Evolutionary conservation across 2,329 filamentous ascomycete genomes (phyloP), one percentile per base, ranked within the genome.

Genomic region (Lasiodiplodia sp.): DNA sequence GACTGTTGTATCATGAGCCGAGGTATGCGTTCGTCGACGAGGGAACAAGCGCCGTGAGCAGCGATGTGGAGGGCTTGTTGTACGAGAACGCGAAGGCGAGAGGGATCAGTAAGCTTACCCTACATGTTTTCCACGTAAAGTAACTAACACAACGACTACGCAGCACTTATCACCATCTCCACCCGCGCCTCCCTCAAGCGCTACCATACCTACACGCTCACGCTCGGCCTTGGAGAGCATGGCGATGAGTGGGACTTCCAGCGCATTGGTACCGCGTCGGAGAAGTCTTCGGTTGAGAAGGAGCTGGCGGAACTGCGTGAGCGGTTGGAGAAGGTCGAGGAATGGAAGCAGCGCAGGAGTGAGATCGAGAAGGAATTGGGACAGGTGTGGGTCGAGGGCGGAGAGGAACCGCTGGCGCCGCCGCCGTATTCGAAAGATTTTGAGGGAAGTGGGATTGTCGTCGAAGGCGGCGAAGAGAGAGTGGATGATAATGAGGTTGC

Each of bases 1-100:
- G 96, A 55, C 79, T 99, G 62, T 83, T 98, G 51, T 99, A 99
- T 76, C 96, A 99, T 76, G 95, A 98, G 82, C 96, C 96, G 18
- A 86, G 91, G 70, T 99, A 97, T 77, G 96, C 94, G 2, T 93
- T 99, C 75, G 89, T 99, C 68, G 96, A 99, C 71, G 96, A 99
- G 80, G 95, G 94, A 8, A 99, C 96, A 0, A 96, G 92, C 69
- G 96, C 96, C 1, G 96, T 98, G 2, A 96, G 92, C 4, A 94
- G 91, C 53, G 96, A 99, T 75, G 96, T 99, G 2, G 96, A 99
- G 78, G 96, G 96, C 0, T 78, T 98, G 25, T 80, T 99, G 49
- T 99, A 99, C 76, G 94, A 99, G 82, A 91, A 88, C 23, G 94
- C 93, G 75, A 99, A 99, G 81, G 92, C 94, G 70, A 92, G 90